A percentile compares a stretch with the other conserved stretches of the same genome.
Evolutionary conservation across 2,329 filamentous ascomycete species (phyloP).

Genomic region (Thielaviopsis musarum): DNA sequence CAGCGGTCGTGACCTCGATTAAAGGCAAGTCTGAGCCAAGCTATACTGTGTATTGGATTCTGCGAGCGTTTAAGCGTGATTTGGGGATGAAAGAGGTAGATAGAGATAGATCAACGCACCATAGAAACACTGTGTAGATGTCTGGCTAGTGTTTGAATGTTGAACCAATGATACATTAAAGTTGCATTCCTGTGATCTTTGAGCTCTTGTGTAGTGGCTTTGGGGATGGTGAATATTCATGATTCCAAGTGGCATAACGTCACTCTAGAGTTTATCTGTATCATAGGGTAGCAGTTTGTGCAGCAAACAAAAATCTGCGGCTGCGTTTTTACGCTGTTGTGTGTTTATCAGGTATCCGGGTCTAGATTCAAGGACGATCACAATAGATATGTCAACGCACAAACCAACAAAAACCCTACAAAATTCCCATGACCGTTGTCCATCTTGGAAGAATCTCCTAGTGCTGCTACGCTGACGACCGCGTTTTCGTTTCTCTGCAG

Average conservation of each 20-base stretch:
- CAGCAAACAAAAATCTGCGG: neutral
- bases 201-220: neutral
- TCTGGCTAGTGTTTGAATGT: neutral
- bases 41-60: neutral
- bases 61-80: too few relatives aligned
- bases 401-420: too few relatives aligned
- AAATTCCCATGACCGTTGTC: too few relatives aligned
- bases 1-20: constrained; percentile 31
- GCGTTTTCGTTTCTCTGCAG: too few relatives aligned
- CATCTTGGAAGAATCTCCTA: too few relatives aligned
- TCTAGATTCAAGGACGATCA: too few relatives aligned
- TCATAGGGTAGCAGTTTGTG: neutral
- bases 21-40: constrained; percentile 50
- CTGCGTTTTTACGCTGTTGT: neutral
- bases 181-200: neutral
- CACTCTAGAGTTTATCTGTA: neutral
- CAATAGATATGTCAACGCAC: too few relatives aligned
- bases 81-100: too few relatives aligned
- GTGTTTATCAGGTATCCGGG: too few relatives aligned
- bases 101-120: too few relatives aligned
- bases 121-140: neutral
- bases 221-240: neutral
- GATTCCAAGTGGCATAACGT: neutral
- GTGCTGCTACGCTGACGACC: too few relatives aligned
- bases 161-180: neutral